Base-by-base conservation (phyloP, 1,284 basidiomycete species). In the Cronartium quercuum region DNA sequence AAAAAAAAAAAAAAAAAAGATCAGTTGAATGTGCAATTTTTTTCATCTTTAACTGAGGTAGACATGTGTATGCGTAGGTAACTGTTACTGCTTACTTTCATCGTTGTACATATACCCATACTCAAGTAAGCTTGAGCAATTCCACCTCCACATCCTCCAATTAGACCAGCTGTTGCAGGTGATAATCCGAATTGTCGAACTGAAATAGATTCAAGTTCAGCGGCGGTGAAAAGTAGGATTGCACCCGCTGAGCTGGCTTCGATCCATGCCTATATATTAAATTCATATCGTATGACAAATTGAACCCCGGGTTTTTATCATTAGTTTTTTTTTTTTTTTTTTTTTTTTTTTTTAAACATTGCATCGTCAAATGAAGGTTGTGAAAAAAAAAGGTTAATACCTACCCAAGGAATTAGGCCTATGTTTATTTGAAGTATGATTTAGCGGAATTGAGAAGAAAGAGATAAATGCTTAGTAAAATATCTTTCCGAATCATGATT, bases 21-120 rank as follows among this genome's bases (percentile, higher is more conserved):
- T 62, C 24, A 67, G 12, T 38, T 10, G n/a, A 51, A 3, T 4
- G 6, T 66, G 24, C 7, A 24, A 3, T 24, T 10, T 62, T 44
- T 21, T 13, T 37, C 47, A 51, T 18, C 12, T 10, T 51, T 13
- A 51, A 51, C 47, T 18, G 47, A 51, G 15, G 44, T n/a, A 47
- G 44, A 47, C n/a, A n/a, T 51, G 15, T 10, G 21, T 21, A 51
- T 51, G 47, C 18, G n/a, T 9, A 4, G 37, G 21, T 15, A 64
- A 37, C 37, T 3, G 6, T 4, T 3, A 18, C 35, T n/a, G 51
- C 55, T 66, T 35, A 61, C 70, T 58, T 74, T 74, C 70, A 74
- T 74, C 7, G 70, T 74, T 18, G 70, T 74, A 51, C 70, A 66
- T 44, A 74, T 51, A 9, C 70, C 70, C 70, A 74, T 74, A 44